Conservation (phyloP, 2,329 filamentous ascomycete species). For the Penicillium sp. region DNA sequence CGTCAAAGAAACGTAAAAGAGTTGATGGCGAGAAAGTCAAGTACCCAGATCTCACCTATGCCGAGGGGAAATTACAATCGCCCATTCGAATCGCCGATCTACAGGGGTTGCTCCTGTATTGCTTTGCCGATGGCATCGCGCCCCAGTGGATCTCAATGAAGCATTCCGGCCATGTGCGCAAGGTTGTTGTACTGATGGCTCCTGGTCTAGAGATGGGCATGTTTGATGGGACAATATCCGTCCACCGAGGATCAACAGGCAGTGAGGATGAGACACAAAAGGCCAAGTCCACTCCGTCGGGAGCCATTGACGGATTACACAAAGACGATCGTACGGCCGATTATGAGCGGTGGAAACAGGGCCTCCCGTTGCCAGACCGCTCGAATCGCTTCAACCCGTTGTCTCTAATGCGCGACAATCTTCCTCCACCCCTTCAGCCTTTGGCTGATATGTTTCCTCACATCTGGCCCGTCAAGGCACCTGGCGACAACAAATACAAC, state of each 20-base stretch:
- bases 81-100: conserved; percentile 59
- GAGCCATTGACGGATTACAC: conserved; percentile 17
- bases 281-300: conserved; percentile 13
- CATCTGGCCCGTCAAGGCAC: conserved; percentile 84
- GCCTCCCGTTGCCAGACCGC: conserved; percentile 35
- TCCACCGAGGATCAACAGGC: conserved; percentile 33
- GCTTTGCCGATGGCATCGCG: conserved; percentile 60
- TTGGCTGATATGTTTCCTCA: conserved; percentile 82
- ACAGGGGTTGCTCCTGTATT: conserved; percentile 59
- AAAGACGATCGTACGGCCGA: conserved; percentile 28
- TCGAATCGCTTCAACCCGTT: conserved; percentile 37
- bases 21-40: conserved; percentile 47
- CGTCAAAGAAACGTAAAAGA: conserved; percentile 28
- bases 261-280: conserved; percentile 10
- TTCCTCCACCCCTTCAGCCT: conserved; percentile 57
- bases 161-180: conserved; percentile 58
- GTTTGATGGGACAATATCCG: conserved; percentile 64
- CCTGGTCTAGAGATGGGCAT: conserved; percentile 87
- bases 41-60: conserved; percentile 55
- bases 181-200: conserved; percentile 87
- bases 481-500: conserved; percentile 77
- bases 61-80: conserved; percentile 54
- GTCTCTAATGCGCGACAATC: conserved; percentile 28
- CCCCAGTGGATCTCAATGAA: conserved; percentile 64
- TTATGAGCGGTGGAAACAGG: conserved; percentile 43